These are phyloP conservation scores for Blastomyces silverae DNA, from an alignment of 2,329 filamentous ascomycete genomes.

Conservation along the genomic window DNA sequence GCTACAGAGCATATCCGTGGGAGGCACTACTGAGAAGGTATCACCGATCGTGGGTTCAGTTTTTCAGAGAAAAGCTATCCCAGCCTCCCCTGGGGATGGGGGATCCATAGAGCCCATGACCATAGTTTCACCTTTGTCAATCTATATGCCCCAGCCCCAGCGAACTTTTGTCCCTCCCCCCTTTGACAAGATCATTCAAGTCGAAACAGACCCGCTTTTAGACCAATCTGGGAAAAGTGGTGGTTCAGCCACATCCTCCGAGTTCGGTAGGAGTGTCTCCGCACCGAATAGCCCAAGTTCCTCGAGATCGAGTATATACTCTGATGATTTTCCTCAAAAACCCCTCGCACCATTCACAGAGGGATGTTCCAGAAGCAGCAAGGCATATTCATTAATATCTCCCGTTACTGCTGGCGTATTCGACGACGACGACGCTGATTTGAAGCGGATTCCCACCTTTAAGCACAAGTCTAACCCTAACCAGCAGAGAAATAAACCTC, in stretches of 20 bases:
- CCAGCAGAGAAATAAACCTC: slow-evolving; percentile 36
- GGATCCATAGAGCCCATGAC: slow-evolving; percentile 18
- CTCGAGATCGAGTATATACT: slow-evolving; percentile 14
- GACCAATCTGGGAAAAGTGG: slow-evolving; percentile 3
- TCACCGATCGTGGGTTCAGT: slow-evolving; percentile 12
- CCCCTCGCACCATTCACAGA: neutral
- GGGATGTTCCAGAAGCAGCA: neutral
- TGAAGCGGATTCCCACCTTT: slow-evolving; percentile 20
- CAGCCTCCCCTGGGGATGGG: neutral
- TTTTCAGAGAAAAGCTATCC: slow-evolving; percentile 6
- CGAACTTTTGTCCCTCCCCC: slow-evolving; percentile 17
- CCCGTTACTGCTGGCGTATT: slow-evolving; percentile 29
- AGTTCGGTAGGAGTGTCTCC: slow-evolving; percentile 4
- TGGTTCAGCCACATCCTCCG: slow-evolving; percentile 11
- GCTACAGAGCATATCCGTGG: neutral
- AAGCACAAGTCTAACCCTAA: slow-evolving; percentile 25
- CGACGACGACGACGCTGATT: slow-evolving; percentile 26
- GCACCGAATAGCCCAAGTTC: slow-evolving; percentile 7
- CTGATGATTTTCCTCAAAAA: neutral
- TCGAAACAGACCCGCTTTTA: slow-evolving; percentile 11
- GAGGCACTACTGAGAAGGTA: neutral
- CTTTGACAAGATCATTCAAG: slow-evolving; percentile 9
- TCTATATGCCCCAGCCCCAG: slow-evolving; percentile 23
- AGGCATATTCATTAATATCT: slow-evolving; percentile 24
- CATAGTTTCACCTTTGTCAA: slow-evolving; percentile 24